phyloP scores from a whole-genome alignment of 2,329 filamentous ascomycete species.

The Leptographium lundbergii region DNA sequence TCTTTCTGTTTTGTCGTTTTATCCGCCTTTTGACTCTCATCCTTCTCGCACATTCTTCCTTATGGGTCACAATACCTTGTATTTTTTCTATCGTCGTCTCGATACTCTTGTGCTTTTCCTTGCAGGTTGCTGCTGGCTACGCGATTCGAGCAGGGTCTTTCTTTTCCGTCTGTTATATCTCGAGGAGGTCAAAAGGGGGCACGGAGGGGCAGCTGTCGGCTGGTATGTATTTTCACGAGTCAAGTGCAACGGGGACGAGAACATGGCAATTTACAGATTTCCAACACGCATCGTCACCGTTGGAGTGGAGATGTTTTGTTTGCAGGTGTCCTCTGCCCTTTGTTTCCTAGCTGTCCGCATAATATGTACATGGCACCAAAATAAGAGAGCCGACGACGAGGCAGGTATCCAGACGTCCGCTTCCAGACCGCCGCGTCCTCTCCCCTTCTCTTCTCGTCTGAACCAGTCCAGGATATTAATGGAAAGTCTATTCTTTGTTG shows the following conservation, averaged over 20 bases:
- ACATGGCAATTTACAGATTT: not conserved
- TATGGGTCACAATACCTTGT: not conserved
- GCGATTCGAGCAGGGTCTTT: not conserved
- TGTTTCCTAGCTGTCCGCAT: no score
- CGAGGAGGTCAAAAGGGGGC: no score
- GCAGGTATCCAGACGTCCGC: not conserved
- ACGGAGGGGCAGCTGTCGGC: no score
- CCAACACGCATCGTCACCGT: no score
- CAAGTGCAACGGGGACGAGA: not conserved
- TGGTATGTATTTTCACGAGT: not conserved
- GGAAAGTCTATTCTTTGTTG: conserved; percentile 1
- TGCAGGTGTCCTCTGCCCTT: no score
- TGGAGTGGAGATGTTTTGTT: no score
- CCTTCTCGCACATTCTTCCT: not conserved
- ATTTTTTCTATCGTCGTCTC: not conserved
- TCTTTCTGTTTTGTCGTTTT: not conserved
- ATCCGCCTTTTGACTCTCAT: not conserved
- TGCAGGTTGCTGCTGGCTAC: not conserved
- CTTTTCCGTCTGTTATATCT: no score
- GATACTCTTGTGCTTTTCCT: not conserved
- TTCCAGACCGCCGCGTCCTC: not conserved
- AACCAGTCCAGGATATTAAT: not conserved
- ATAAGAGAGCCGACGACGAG: not conserved
- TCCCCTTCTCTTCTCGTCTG: not conserved
- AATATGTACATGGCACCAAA: not conserved